Evolutionary conservation across 345 rosid genomes (phyloP).

Genomic region (Salix udensis): DNA sequence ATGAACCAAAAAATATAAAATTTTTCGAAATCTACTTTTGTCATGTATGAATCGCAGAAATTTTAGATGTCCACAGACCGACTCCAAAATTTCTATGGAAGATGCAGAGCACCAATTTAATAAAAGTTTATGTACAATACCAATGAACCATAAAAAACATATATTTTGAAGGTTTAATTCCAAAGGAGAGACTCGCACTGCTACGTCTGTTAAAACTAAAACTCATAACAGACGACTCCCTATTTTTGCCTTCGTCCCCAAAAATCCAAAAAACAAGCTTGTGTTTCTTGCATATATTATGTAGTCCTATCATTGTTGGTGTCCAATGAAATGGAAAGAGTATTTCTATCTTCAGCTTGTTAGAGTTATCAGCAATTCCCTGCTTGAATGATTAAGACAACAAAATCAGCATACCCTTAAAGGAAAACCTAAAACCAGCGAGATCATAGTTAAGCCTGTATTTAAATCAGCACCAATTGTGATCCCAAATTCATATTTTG

Average conservation of each 20-base stretch:
- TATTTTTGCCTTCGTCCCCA: not conserved
- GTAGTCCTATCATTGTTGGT: slow-evolving; percentile 6
- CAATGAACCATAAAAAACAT: not conserved
- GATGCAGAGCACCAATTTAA: not conserved
- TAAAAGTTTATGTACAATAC: not conserved
- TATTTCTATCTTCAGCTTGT: slow-evolving; percentile 1
- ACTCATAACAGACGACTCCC: not conserved
- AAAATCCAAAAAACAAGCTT: not conserved
- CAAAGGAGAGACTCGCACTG: not conserved
- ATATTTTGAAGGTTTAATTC: not conserved
- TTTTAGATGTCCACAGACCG: not conserved
- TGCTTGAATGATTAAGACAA: slow-evolving; percentile 6
- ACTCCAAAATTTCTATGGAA: not conserved
- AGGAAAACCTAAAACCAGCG: not conserved
- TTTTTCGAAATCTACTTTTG: not conserved
- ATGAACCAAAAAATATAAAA: not conserved
- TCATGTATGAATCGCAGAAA: not conserved
- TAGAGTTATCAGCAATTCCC: slow-evolving; percentile 15
- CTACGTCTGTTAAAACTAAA: not conserved
- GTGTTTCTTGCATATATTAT: slow-evolving; percentile 10
- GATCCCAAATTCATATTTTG: too few species aligned
- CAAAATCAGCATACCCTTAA: not conserved
- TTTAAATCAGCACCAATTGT: not conserved
- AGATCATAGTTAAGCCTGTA: not conserved
- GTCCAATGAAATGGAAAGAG: not conserved